Evolutionary conservation across 805 yeast genomes (phyloP), one percentile per base, ranked within the genome.

Genomic region (Cyberlindnera bimundalis): DNA sequence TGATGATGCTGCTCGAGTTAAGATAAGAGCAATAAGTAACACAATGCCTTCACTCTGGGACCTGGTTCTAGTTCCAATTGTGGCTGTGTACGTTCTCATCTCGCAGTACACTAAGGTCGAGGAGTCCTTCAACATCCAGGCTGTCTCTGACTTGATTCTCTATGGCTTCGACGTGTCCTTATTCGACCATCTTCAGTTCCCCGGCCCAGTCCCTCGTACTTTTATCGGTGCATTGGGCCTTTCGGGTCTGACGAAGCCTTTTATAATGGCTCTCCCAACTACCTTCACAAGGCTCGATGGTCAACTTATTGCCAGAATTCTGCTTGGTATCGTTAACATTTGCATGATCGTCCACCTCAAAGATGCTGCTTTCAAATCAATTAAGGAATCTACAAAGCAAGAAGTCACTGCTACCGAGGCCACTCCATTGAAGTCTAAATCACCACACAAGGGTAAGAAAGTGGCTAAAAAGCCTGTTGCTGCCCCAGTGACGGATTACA

Each of bases 71-170:
- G 45, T 84, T 16, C 67, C 63, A 3, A 58, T 73, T 6, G 69
- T 84, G 10, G 58, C 69, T 2, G 61, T 63, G 34, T 79, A 81
- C 56, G 51, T 84, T 45, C 47, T 67, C 10, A 52, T 75, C 2
- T 73, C 96, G 0, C 97, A 96, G 0, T 87, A 67, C 61, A 83
- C 97, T 2, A 91, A 91, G 62, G 96, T 91, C 1, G 97, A 91
- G 59, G 98, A 91, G 60, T 86, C 96, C 21, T 91, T 91, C 70
- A 86, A 82, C 52, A 67, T 86, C 33, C 97, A 91, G 55, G 97
- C 97, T 0, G 69, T 87, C 30, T 89, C 90, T 56, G 97, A 91
- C 54, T 68, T 89, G 31, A 48, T 86, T 36, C 72, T 74, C 47
- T 71, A 78, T 56, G 96, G 96, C 6, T 25, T 58, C 3, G 63